phyloP scores from a whole-genome alignment of 2,329 filamentous ascomycete genomes.

The Laburnicola sp. region DNA sequence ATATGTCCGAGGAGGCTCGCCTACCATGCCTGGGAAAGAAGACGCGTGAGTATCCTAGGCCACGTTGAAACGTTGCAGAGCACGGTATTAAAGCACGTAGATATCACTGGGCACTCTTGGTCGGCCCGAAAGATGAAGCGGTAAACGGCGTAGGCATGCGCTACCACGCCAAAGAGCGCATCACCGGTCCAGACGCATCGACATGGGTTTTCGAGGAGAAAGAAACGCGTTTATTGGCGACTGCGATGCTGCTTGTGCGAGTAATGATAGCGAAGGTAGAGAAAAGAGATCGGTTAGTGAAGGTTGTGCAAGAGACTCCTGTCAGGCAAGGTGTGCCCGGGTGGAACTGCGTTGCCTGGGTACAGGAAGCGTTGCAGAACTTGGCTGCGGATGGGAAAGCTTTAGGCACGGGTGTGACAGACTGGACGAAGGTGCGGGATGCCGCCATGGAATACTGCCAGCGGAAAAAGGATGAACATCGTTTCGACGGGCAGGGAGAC shows the following conservation, averaged over 20 bases:
- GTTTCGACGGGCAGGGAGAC: no score
- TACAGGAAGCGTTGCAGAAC: conserved; percentile 46
- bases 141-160: background rate
- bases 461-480: no score
- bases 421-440: no score
- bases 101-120: background rate
- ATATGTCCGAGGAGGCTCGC: background rate
- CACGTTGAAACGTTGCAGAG: background rate
- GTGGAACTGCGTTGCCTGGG: conserved; percentile 52
- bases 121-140: background rate
- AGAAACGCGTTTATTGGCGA: conserved; percentile 11
- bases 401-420: conserved; percentile 37
- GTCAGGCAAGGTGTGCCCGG: conserved; percentile 44
- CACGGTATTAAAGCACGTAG: background rate
- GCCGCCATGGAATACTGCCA: no score
- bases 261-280: conserved; percentile 16
- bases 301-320: conserved; percentile 8
- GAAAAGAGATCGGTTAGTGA: conserved; percentile 5
- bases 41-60: background rate
- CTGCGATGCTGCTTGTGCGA: conserved; percentile 12
- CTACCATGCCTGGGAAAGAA: background rate
- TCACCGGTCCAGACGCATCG: background rate
- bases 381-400: conserved; percentile 34
- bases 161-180: background rate
- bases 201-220: background rate